phyloP scores from a whole-genome alignment of 768 basidiomycete species.

The Leccinum imitatum region DNA sequence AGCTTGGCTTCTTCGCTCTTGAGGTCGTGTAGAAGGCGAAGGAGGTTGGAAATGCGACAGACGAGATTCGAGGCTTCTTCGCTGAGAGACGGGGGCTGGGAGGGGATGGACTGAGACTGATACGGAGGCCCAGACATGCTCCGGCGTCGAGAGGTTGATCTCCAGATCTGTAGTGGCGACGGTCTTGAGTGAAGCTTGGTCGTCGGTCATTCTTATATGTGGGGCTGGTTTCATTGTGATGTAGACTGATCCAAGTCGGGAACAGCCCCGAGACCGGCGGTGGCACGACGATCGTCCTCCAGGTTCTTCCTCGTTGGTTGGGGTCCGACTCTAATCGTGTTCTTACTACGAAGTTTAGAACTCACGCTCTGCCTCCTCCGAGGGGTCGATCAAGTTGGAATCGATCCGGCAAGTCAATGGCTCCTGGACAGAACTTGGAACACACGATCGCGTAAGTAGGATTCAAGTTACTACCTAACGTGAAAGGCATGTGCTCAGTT shows the following conservation, averaged over 20 bases:
- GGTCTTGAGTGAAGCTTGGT: not conserved
- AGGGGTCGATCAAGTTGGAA: not conserved
- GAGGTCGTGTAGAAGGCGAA: conserved; percentile 22
- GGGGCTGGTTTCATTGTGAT: conserved; percentile 14
- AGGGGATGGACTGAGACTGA: not conserved
- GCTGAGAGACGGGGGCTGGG: conserved; percentile 8
- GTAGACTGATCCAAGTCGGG: conserved; percentile 4
- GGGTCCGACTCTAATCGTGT: not conserved
- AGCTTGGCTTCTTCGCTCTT: conserved; percentile 23
- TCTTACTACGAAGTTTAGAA: not conserved
- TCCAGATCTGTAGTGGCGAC: not conserved
- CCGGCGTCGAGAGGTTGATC: not conserved
- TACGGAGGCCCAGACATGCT: conserved; percentile 13
- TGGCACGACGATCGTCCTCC: not conserved
- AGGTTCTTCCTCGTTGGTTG: not conserved
- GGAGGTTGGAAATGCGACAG: conserved; percentile 17
- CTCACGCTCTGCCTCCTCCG: not conserved
- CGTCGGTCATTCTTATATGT: conserved; percentile 13
- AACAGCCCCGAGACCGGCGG: not conserved
- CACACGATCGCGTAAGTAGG: no score
- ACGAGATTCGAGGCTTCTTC: conserved; percentile 12
- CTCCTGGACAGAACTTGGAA: no score
- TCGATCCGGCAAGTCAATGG: not conserved
- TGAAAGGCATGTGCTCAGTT: no score
- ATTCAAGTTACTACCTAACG: no score